Base-by-base conservation (phyloP, 306 rosid genomes). In the Casuarina cunninghamiana region DNA sequence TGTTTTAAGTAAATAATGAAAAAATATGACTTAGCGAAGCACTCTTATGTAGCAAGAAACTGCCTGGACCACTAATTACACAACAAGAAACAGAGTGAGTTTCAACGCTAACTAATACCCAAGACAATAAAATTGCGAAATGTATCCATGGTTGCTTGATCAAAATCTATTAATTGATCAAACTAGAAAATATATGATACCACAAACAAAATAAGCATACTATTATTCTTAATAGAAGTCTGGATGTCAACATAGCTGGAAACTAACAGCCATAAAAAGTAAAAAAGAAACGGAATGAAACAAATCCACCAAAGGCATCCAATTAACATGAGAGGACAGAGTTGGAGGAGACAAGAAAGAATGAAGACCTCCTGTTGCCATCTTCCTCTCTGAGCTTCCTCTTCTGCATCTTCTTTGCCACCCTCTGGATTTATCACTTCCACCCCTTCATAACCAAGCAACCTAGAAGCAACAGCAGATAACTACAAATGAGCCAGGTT, bases 391-490 rank as follows among this genome's bases (percentile, higher is more conserved):
- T 87, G 86, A 79, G 91, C 90, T 88, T 94, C 98, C 83, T 89
- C 96, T 71, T 86, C 97, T 46, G 89, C 97, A 71, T 94, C 98
- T 58, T 92, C 98, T 84, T 91, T 86, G 51, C 98, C 97, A 72
- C 98, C 97, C 21, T 94, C 97, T 17, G 97, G 98, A 88, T 94
- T 92, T 73, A 94, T 90, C 50, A 94, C 96, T 87, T 94, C 97
- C 11, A 94, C 90, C 77, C 97, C 97, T 86, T 93, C 98, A 75
- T 87, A 82, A 78, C 97, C 97, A 68, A 88, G 90, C 80, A 91
- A 68, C 82, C 98, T 91, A 76, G 39, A 72, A 77, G 61, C 61
- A 83, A 79, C 45, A 61, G 37, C 38, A 69, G 38, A 80, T 57
- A 9, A 35, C 73, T 32, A 43, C 19, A 73, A 74, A 82, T 43